These are phyloP conservation scores for Neckera pumila DNA, from an alignment of 225 moss, liverwort and hornwort species.

Conservation along the genomic window DNA sequence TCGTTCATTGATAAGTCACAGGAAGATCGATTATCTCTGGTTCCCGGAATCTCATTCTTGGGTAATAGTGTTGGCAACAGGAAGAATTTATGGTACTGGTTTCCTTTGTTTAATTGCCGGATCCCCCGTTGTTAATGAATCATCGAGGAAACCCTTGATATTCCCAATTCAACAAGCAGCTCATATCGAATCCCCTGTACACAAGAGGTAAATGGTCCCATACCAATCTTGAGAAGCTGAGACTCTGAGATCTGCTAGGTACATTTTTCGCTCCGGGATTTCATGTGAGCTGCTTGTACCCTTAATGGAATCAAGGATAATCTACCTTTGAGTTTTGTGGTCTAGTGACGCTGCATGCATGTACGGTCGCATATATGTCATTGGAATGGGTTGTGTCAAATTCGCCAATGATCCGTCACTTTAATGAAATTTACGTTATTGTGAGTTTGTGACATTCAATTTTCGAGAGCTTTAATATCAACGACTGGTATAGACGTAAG, in stretches of 20 bases:
- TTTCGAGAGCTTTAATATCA: neutral
- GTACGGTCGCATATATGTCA: no score
- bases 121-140: neutral
- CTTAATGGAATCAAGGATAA: neutral
- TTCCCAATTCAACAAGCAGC: neutral
- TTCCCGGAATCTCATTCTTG: neutral
- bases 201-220: neutral
- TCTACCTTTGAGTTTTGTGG: neutral
- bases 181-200: neutral
- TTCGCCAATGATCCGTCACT: neutral
- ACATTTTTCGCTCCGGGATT: neutral
- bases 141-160: neutral
- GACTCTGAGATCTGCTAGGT: neutral
- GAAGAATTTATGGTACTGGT: neutral
- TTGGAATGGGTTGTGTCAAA: neutral
- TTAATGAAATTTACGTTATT: neutral
- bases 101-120: no score
- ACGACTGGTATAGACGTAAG: neutral
- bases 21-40: neutral
- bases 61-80: neutral
- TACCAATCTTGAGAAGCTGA: neutral
- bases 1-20: neutral
- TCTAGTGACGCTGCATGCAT: neutral
- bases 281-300: neutral
- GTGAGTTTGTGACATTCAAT: neutral